Evolutionary conservation across 2,329 filamentous ascomycete genomes (phyloP), one percentile per base, ranked within the genome.

Genomic region (Emmonsia crescens): DNA sequence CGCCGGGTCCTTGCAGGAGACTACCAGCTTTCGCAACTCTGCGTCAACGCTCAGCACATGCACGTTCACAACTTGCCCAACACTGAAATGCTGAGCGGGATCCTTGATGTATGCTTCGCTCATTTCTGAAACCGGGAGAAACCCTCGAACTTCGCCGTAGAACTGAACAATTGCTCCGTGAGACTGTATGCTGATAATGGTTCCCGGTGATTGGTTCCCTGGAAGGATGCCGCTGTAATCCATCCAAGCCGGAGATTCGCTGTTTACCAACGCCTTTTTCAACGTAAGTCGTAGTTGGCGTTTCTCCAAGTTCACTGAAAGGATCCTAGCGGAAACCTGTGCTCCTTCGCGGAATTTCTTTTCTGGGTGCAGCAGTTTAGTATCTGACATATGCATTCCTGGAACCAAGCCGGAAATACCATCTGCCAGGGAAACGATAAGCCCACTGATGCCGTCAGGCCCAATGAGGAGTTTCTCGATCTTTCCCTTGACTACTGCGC

Each of bases 51-150:
- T 89, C 40, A 96, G 75, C n/a, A 95, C 85, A 69, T 93, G 89
- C 24, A 96, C 89, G 69, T 85, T 95, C 66, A 99, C 88, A 1
- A 96, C 93, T 73, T 99, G 94, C 0, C 94, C 95, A 51, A 86
- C 77, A 42, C 88, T 86, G 78, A 99, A 99, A 75, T 97, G 92
- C 70, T 95, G 86, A 54, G 84, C 85, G 4, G 94, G 91, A 70
- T 96, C 89, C 67, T 88, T 84, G 69, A 99, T 96, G 71, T 88
- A 96, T 12, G 92, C 91, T 73, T 99, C 94, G 72, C 94, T 97
- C 94, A 99, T 99, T 75, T 99, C 93, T 1, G 89, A 89, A 0
- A 96, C 87, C 1, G 94, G 94, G 60, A 99, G 81, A 78, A 95
- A 99, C 9, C 89, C 95, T 66, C 85, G 85, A 24, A 99, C 80